phyloP scores from a whole-genome alignment of 495 filamentous ascomycete genomes.

The Ramalina peruviana region DNA sequence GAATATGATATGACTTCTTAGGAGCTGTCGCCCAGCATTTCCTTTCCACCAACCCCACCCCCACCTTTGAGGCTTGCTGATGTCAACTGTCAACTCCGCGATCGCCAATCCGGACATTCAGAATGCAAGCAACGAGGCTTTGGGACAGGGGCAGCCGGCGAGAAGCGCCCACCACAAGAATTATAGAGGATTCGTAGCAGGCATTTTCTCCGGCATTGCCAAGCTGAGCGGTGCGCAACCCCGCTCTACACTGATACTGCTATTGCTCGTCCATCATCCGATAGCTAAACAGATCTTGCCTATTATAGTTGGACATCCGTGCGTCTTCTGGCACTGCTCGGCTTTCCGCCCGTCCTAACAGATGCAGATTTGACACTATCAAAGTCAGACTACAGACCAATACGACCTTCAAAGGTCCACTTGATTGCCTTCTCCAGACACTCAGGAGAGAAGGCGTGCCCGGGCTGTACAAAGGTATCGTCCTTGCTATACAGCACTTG shows the following conservation, averaged over 20 bases:
- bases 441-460: slow-evolving; percentile 59
- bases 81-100: slow-evolving; percentile 6
- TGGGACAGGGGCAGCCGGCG: slow-evolving; percentile 10
- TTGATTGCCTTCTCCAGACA: slow-evolving; percentile 79
- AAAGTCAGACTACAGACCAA: slow-evolving; percentile 95
- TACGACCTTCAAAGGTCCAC: slow-evolving; percentile 65
- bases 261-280: neutral
- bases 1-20: no score
- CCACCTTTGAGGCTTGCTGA: neutral
- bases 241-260: neutral
- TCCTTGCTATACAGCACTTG: slow-evolving; percentile 13
- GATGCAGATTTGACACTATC: slow-evolving; percentile 69
- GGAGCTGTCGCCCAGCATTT: no score
- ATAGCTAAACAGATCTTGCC: neutral
- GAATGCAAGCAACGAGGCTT: slow-evolving; percentile 9
- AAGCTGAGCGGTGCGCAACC: slow-evolving; percentile 62
- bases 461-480: slow-evolving; percentile 64
- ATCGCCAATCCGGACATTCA: slow-evolving; percentile 10
- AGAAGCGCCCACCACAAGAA: slow-evolving; percentile 18
- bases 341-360: slow-evolving; percentile 30
- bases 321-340: slow-evolving; percentile 14
- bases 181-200: slow-evolving; percentile 91
- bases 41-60: no score
- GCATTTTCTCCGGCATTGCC: slow-evolving; percentile 82
- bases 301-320: slow-evolving; percentile 63